Percentiles rank a stretch among this genome's conserved stretches.
These are phyloP conservation scores for Coemansia reversa DNA, from an alignment of 192 early-diverging fungal species.

Conservation along the genomic window DNA sequence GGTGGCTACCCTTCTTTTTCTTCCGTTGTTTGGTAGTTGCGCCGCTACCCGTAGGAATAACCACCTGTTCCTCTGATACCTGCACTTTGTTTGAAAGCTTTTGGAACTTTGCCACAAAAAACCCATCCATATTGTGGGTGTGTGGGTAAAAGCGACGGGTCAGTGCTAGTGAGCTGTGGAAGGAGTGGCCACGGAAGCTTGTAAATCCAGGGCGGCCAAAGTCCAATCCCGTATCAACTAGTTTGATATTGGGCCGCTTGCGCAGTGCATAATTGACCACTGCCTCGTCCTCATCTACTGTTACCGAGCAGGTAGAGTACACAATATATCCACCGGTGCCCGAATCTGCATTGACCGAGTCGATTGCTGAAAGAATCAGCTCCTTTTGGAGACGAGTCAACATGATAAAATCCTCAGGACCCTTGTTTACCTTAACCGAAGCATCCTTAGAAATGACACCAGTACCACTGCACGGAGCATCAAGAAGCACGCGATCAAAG, in stretches of 20 bases:
- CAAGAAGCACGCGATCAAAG: slow-evolving; percentile 95
- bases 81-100: slow-evolving; percentile 84
- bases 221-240: slow-evolving; percentile 85
- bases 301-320: slow-evolving; percentile 98
- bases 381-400: slow-evolving; percentile 95
- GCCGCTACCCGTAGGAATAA: slow-evolving; percentile 48
- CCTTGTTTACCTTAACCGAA: slow-evolving; percentile 94
- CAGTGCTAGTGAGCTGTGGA: slow-evolving; percentile 78
- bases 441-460: slow-evolving; percentile 99
- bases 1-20: slow-evolving; percentile 21
- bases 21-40: slow-evolving; percentile 46
- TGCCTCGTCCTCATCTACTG: slow-evolving; percentile 96
- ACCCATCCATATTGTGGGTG: slow-evolving; percentile 99
- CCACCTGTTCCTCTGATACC: slow-evolving; percentile 22
- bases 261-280: slow-evolving; percentile 93
- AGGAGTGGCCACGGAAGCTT: slow-evolving; percentile 83
- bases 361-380: slow-evolving; percentile 94
- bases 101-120: slow-evolving; percentile 97
- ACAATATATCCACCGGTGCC: slow-evolving; percentile 95
- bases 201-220: slow-evolving; percentile 94
- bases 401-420: slow-evolving; percentile 87
- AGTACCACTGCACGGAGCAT: slow-evolving; percentile 98
- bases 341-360: slow-evolving; percentile 90
- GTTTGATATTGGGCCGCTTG: slow-evolving; percentile 92
- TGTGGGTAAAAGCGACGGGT: slow-evolving; percentile 95